phyloP scores from a whole-genome alignment of 805 yeast genomes.

The Yarrowia sp. region DNA sequence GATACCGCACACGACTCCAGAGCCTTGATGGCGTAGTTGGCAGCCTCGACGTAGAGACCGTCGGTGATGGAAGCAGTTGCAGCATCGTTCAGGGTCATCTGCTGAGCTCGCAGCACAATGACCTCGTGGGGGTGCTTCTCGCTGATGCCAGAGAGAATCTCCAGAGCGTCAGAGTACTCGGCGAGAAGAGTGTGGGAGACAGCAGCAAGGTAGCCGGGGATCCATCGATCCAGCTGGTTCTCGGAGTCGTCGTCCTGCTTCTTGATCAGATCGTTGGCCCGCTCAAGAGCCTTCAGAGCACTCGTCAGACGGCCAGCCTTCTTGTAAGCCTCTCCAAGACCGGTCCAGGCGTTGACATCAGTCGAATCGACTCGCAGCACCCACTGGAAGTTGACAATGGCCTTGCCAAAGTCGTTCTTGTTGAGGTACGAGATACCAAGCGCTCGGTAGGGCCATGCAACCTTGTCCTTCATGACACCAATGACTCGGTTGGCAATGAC shows the following conservation, averaged over 20 bases:
- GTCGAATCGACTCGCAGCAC: conserved; percentile 66
- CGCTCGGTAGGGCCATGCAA: conserved; percentile 81
- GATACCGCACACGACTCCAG: conserved; percentile 46
- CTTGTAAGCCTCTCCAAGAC: conserved; percentile 93
- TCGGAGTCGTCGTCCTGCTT: background rate
- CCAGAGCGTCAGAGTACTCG: conserved; percentile 62
- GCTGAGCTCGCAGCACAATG: conserved; percentile 51
- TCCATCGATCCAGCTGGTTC: conserved; percentile 47
- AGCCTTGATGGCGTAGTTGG: conserved; percentile 48
- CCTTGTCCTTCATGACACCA: conserved; percentile 48
- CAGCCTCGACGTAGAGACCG: conserved; percentile 69
- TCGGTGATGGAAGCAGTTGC: conserved; percentile 51
- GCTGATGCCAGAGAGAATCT: conserved; percentile 46
- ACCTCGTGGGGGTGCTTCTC: conserved; percentile 48
- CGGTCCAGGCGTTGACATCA: conserved; percentile 85
- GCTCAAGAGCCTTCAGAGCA: conserved; percentile 74
- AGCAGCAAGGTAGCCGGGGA: conserved; percentile 66
- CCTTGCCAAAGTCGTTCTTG: conserved; percentile 65
- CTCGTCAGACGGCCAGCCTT: conserved; percentile 85
- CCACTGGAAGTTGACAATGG: conserved; percentile 85
- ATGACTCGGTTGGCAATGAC: conserved; percentile 65
- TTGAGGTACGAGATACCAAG: conserved; percentile 78
- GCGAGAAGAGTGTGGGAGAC: conserved; percentile 60
- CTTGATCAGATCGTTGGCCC: conserved; percentile 52
- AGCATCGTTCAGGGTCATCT: conserved; percentile 56